Evolutionary conservation across 768 basidiomycete genomes (phyloP), one percentile per base, ranked within the genome.

Genomic region (Flagelloscypha sp.): DNA sequence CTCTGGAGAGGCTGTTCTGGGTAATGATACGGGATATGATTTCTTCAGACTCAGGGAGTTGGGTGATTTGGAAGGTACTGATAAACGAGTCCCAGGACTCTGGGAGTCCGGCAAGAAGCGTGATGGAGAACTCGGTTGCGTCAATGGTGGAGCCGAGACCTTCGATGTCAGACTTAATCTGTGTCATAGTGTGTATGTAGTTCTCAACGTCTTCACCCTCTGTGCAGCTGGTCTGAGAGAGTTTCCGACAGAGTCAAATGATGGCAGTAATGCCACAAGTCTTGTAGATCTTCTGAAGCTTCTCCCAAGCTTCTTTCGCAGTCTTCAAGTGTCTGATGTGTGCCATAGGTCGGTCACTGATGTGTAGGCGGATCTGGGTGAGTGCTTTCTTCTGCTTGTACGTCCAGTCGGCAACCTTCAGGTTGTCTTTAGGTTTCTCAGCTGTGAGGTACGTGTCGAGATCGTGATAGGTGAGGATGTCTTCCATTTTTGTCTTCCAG

Each of bases 81-180:
- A 51, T 55, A 32, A 60, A 62, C 0, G 40, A 7, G 33, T 59
- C 48, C 62, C 61, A 63, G 10, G 57, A 49, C 7, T 57, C 48
- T 12, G 56, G 59, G 0, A 63, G 42, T 6, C 50, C 58, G 3
- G 52, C 55, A 16, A 60, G 49, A 6, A 63, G 36, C 0, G 50
- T 52, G 35, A 50, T 50, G 17, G 46, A 36, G 33, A 60, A 63
- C 8, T 63, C 55, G 10, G 45, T 30, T 16, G 59, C 58, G 0
- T 20, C 27, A 13, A 65, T 38, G 11, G 16, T 33, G 13, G 41
- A 29, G 8, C 49, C 54, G 16, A 57, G 38, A 12, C 21, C 19
- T 16, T 40, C 30, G 22, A 53, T 36, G 35, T 59, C 48, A 23
- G 54, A 35, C 31, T 53, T 38, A 33, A 43, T 45, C 7, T 43